A percentile compares a stretch with the other conserved stretches of the same genome.
These are phyloP conservation scores for Paxillus ammoniavirescens DNA, from an alignment of 768 basidiomycete genomes.

Conservation along the genomic window DNA sequence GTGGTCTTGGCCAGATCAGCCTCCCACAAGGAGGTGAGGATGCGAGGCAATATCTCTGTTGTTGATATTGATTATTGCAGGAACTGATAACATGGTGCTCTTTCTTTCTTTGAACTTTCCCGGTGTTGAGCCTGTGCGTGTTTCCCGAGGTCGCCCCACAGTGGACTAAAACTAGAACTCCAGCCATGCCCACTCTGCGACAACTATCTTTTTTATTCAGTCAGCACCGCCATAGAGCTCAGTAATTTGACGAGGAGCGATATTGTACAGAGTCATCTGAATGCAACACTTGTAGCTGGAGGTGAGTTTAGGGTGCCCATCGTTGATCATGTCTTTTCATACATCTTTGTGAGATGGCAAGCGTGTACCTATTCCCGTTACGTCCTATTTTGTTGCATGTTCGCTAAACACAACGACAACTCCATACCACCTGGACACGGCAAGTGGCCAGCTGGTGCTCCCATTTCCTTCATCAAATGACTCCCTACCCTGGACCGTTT, in stretches of 20 bases:
- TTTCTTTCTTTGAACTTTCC: no score
- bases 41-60: neutral
- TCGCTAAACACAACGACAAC: neutral
- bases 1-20: constrained; percentile 3
- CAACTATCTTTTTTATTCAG: neutral
- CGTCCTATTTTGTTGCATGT: constrained; percentile 7
- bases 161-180: no score
- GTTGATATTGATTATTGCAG: neutral
- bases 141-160: no score
- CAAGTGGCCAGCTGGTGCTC: neutral
- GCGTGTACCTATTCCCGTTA: neutral
- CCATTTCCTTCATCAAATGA: neutral
- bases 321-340: neutral
- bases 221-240: neutral
- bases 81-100: no score
- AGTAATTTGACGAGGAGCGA: neutral
- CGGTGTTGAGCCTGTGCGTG: no score
- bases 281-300: neutral
- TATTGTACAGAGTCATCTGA: neutral
- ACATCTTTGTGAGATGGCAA: neutral
- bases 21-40: neutral
- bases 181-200: neutral
- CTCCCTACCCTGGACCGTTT: constrained; percentile 1
- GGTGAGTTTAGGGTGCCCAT: neutral
- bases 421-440: neutral